These are phyloP conservation scores for Lodderomyces theae DNA, from an alignment of 1,139 yeast species.

Conservation along the genomic window DNA sequence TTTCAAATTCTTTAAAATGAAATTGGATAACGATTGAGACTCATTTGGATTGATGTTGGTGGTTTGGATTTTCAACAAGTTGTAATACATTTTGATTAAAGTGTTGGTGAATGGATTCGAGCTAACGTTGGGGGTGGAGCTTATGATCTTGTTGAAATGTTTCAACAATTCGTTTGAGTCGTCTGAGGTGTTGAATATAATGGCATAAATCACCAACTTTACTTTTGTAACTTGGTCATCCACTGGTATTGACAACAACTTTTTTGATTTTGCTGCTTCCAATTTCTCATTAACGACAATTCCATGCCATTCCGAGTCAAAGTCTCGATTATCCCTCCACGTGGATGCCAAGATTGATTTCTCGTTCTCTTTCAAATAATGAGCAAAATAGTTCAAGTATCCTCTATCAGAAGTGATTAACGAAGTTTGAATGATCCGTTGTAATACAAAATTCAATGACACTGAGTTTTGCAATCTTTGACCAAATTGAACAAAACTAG, in stretches of 20 bases:
- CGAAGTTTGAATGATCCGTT: constrained; percentile 35
- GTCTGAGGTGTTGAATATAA: constrained; percentile 18
- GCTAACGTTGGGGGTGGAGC: constrained; percentile 17
- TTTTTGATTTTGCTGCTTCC: constrained; percentile 8
- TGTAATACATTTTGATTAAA: constrained; percentile 25
- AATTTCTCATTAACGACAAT: constrained; percentile 15
- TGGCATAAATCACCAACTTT: constrained; percentile 26
- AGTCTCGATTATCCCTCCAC: constrained; percentile 49
- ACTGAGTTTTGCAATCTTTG: constrained; percentile 38
- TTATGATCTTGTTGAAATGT: constrained; percentile 21
- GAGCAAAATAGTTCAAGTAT: constrained; percentile 28
- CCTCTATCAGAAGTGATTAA: constrained; percentile 35
- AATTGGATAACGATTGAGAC: constrained; percentile 27
- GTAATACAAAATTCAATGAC: constrained; percentile 31
- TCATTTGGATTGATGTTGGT: constrained; percentile 23
- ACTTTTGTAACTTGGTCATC: constrained; percentile 16
- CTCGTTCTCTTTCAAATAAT: constrained; percentile 14
- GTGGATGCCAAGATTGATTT: constrained; percentile 13
- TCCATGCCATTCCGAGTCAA: constrained; percentile 39
- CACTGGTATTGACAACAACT: constrained; percentile 15
- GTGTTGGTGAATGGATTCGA: constrained; percentile 14
- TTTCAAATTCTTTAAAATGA: constrained; percentile 31
- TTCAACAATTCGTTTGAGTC: constrained; percentile 19
- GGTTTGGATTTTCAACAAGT: constrained; percentile 24
- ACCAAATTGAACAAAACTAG: constrained; percentile 57